phyloP scores from a whole-genome alignment of 345 rosid genomes.

The Linum trigynum region DNA sequence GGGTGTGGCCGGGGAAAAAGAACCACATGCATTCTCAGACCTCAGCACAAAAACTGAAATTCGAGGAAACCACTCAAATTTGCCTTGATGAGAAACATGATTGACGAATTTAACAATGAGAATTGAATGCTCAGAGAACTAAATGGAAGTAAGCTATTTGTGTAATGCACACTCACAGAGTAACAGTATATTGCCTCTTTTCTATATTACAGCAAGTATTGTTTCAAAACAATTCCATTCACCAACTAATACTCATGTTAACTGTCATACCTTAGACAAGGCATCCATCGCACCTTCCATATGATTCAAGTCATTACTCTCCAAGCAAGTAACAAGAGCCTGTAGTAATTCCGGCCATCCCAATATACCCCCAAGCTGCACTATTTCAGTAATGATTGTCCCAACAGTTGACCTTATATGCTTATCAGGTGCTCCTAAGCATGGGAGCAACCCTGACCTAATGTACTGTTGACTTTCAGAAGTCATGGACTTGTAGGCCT shows the following conservation, averaged over 20 bases:
- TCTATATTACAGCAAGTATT: neutral
- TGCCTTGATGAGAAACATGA: neutral
- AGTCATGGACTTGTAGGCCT: slow-evolving; percentile 55
- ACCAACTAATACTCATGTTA: neutral
- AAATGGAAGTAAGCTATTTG: neutral
- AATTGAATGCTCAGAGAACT: neutral
- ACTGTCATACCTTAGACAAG: slow-evolving; percentile 59
- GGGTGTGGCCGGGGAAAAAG: too few relatives aligned
- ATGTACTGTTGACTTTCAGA: slow-evolving; percentile 55
- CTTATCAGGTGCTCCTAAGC: slow-evolving; percentile 82
- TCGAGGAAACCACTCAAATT: neutral
- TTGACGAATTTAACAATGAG: neutral
- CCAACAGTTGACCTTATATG: slow-evolving; percentile 89
- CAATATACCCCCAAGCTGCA: slow-evolving; percentile 55
- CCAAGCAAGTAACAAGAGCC: slow-evolving; percentile 73
- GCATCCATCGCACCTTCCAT: slow-evolving; percentile 99
- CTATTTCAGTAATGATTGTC: slow-evolving; percentile 67
- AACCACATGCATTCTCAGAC: too few relatives aligned
- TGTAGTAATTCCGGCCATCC: slow-evolving; percentile 90
- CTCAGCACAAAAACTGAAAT: too few relatives aligned
- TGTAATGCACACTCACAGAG: neutral
- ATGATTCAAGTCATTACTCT: slow-evolving; percentile 72
- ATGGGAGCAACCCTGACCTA: slow-evolving; percentile 76
- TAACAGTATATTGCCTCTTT: neutral
- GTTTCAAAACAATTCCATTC: neutral